phyloP scores from a whole-genome alignment of 192 early-diverging fungal species.

The Mortierella alpina region DNA sequence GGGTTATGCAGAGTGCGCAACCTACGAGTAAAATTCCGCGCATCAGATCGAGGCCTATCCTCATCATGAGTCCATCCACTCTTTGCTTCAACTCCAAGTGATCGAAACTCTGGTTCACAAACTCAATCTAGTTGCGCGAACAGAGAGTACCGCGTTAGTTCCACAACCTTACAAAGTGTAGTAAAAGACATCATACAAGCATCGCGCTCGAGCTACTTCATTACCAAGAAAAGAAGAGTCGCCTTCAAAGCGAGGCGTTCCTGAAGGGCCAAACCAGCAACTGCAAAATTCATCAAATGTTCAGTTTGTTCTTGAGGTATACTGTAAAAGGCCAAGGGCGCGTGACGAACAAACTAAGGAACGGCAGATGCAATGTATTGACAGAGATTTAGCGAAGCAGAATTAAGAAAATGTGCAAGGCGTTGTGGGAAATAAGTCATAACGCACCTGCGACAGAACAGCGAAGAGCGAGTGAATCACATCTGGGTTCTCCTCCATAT shows the following conservation, averaged over 20 bases:
- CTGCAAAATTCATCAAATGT: slow-evolving; percentile 56
- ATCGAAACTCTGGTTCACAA: slow-evolving; percentile 57
- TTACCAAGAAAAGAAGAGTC: slow-evolving; percentile 62
- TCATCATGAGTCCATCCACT: slow-evolving; percentile 49
- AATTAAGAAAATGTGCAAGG: no score
- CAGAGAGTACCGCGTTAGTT: not conserved
- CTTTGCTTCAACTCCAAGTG: slow-evolving; percentile 49
- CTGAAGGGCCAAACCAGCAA: slow-evolving; percentile 61
- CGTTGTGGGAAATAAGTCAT: not conserved
- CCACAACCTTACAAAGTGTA: not conserved
- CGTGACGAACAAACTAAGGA: slow-evolving; percentile 57
- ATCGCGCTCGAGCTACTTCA: not conserved
- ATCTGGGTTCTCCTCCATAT: slow-evolving; percentile 66
- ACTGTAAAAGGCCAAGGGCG: slow-evolving; percentile 63
- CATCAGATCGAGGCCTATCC: slow-evolving; percentile 58
- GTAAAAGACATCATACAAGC: not conserved
- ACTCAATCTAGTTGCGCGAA: slow-evolving; percentile 51
- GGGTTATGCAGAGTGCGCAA: not conserved
- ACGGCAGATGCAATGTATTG: not conserved
- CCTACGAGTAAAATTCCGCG: slow-evolving; percentile 57
- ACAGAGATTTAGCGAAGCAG: not conserved
- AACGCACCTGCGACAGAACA: slow-evolving; percentile 59
- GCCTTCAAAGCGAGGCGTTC: slow-evolving; percentile 66
- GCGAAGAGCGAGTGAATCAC: slow-evolving; percentile 62
- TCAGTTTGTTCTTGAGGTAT: slow-evolving; percentile 58